These are phyloP conservation scores for Acidiella bohemica DNA, from an alignment of 495 filamentous ascomycete species.

Conservation along the genomic window DNA sequence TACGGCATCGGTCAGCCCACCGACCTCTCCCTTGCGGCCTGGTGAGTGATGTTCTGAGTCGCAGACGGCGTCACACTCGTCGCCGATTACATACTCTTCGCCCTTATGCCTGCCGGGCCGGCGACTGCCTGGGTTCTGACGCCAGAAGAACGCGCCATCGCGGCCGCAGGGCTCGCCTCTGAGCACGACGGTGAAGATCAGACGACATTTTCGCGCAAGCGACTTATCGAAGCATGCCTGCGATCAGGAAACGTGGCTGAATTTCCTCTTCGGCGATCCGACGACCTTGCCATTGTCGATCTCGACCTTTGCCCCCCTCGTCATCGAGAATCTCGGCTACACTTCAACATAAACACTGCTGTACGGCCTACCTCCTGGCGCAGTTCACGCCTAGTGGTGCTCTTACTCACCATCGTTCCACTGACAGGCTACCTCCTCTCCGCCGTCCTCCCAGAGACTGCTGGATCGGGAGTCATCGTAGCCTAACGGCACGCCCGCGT, in stretches of 20 bases:
- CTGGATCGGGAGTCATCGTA: background rate
- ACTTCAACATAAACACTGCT: background rate
- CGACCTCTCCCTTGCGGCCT: background rate
- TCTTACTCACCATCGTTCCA: background rate
- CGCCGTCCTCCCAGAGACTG: background rate
- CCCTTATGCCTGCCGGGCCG: slow-evolving; percentile 56
- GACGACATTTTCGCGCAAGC: background rate
- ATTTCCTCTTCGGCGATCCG: background rate
- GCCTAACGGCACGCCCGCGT: background rate
- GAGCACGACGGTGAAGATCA: background rate
- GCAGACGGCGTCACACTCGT: background rate
- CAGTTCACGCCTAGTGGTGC: background rate
- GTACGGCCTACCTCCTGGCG: background rate
- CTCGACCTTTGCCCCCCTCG: background rate
- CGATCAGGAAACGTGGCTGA: background rate
- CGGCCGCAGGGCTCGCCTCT: background rate
- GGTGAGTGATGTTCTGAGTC: background rate
- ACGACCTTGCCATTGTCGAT: background rate
- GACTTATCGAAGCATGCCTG: background rate
- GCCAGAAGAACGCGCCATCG: background rate
- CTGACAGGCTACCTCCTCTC: background rate
- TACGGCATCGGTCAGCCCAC: background rate
- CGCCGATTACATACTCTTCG: background rate
- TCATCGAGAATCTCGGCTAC: background rate
- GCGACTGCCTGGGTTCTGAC: slow-evolving; percentile 55